These are phyloP conservation scores for Naganishia randhawae DNA, from an alignment of 768 basidiomycete genomes.

Conservation along the genomic window DNA sequence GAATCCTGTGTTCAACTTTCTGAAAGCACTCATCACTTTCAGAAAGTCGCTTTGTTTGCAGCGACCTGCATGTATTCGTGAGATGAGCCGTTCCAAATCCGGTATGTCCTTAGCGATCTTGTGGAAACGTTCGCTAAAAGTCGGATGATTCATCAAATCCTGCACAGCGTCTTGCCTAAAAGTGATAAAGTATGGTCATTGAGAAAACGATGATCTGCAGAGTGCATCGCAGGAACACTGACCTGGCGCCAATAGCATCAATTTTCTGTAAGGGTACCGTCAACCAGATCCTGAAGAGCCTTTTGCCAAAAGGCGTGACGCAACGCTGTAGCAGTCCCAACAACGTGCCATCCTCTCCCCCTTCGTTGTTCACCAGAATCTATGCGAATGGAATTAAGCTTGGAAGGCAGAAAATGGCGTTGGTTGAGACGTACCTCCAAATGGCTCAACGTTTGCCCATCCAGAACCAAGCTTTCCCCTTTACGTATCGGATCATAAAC, in stretches of 20 bases:
- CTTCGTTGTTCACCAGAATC: slow-evolving; percentile 89
- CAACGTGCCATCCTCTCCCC: slow-evolving; percentile 84
- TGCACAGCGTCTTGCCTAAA: slow-evolving; percentile 86
- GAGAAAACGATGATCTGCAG: slow-evolving; percentile 1
- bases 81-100: slow-evolving; percentile 88
- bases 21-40: slow-evolving; percentile 80
- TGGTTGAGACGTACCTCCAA: slow-evolving; percentile 65
- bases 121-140: slow-evolving; percentile 71
- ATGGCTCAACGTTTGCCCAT: slow-evolving; percentile 92
- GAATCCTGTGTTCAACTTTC: slow-evolving; percentile 66
- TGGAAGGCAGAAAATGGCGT: neutral
- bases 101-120: slow-evolving; percentile 75
- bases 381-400: slow-evolving; percentile 23
- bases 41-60: slow-evolving; percentile 83
- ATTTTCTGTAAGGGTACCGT: slow-evolving; percentile 83
- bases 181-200: neutral
- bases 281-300: slow-evolving; percentile 94
- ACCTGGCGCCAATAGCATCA: slow-evolving; percentile 84
- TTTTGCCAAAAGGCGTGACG: slow-evolving; percentile 89
- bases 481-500: slow-evolving; percentile 91
- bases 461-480: slow-evolving; percentile 78
- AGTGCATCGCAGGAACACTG: slow-evolving; percentile 32
- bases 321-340: slow-evolving; percentile 76
- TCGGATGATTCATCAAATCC: slow-evolving; percentile 75
- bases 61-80: slow-evolving; percentile 88